These are phyloP conservation scores for Camellia granthamiana DNA, from an alignment of 148 eudicot genomes.

Conservation along the genomic window DNA sequence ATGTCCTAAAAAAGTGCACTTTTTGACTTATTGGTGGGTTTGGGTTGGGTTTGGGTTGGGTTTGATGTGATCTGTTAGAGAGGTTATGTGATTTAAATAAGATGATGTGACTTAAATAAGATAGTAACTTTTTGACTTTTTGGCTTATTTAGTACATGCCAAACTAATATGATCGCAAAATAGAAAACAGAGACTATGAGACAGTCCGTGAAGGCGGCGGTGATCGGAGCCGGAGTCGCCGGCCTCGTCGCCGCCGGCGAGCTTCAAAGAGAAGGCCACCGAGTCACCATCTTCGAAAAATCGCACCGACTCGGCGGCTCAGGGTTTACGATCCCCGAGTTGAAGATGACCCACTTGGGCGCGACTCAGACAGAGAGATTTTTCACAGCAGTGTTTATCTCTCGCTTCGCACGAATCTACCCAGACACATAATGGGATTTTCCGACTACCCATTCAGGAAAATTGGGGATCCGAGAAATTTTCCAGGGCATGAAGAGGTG, in stretches of 20 bases:
- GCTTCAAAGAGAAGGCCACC: slow-evolving; percentile 33
- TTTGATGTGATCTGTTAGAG: too few relatives aligned
- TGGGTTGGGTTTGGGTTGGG: too few relatives aligned
- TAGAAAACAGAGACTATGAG: slow-evolving; percentile 1
- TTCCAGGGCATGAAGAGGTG: slow-evolving; percentile 48
- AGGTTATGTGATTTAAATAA: too few relatives aligned
- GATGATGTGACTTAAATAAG: too few relatives aligned
- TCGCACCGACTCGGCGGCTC: slow-evolving; percentile 28
- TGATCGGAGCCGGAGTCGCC: slow-evolving; percentile 39
- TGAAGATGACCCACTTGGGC: slow-evolving; percentile 32
- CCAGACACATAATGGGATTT: slow-evolving; percentile 37
- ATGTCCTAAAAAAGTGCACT: too few relatives aligned
- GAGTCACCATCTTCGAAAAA: slow-evolving; percentile 35
- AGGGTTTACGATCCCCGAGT: slow-evolving; percentile 37
- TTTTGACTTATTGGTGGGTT: too few relatives aligned
- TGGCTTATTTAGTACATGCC: too few relatives aligned
- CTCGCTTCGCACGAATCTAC: slow-evolving; percentile 39
- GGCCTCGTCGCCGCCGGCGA: slow-evolving; percentile 38
- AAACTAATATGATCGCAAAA: too few relatives aligned
- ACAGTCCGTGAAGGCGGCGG: slow-evolving; percentile 33
- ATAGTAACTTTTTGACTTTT: too few relatives aligned
- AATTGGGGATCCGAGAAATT: slow-evolving; percentile 25
- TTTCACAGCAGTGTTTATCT: slow-evolving; percentile 28
- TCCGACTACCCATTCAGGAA: slow-evolving; percentile 33
- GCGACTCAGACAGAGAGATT: slow-evolving; percentile 27